phyloP scores from a whole-genome alignment of 2,329 filamentous ascomycete species.

The Neoascochyta sp. region DNA sequence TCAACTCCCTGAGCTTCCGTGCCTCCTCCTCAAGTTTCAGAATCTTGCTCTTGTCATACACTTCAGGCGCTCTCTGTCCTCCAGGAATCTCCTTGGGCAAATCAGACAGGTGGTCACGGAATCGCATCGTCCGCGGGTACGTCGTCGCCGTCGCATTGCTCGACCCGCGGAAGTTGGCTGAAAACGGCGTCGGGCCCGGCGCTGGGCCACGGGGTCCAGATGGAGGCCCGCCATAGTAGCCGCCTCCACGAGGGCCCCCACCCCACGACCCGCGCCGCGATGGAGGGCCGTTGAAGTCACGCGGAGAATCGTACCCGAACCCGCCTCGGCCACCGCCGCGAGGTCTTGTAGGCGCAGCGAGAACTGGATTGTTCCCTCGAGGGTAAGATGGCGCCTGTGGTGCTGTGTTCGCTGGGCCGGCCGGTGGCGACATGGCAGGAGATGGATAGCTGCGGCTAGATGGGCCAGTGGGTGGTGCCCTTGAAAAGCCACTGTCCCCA shows the following conservation, averaged over 20 bases:
- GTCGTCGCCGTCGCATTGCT: slow-evolving; percentile 44
- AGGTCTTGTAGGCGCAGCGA: slow-evolving; percentile 41
- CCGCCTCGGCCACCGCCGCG: slow-evolving; percentile 42
- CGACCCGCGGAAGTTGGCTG: slow-evolving; percentile 41
- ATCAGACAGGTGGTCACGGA: slow-evolving; percentile 43
- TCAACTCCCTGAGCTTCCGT: slow-evolving; percentile 43
- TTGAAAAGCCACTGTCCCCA: slow-evolving; percentile 32
- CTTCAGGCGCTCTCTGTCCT: slow-evolving; percentile 43
- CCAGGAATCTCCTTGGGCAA: slow-evolving; percentile 45
- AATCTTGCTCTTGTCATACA: slow-evolving; percentile 44
- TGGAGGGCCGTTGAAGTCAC: slow-evolving; percentile 32
- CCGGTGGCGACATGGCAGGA: slow-evolving; percentile 40
- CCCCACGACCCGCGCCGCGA: slow-evolving; percentile 38
- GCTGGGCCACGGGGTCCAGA: slow-evolving; percentile 33
- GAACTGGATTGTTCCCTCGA: slow-evolving; percentile 34
- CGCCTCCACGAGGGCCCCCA: slow-evolving; percentile 29
- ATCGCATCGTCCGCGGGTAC: slow-evolving; percentile 48
- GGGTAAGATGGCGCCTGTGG: slow-evolving; percentile 33
- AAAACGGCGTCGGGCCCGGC: slow-evolving; percentile 26
- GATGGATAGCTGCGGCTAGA: slow-evolving; percentile 35
- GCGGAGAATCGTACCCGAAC: slow-evolving; percentile 38
- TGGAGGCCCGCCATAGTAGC: slow-evolving; percentile 24
- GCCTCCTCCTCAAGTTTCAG: slow-evolving; percentile 48
- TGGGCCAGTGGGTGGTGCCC: slow-evolving; percentile 41
- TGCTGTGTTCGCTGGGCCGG: slow-evolving; percentile 33